Evolutionary conservation across 441 rosid species (phyloP).

Genomic region (Gossypium davidsonii): DNA sequence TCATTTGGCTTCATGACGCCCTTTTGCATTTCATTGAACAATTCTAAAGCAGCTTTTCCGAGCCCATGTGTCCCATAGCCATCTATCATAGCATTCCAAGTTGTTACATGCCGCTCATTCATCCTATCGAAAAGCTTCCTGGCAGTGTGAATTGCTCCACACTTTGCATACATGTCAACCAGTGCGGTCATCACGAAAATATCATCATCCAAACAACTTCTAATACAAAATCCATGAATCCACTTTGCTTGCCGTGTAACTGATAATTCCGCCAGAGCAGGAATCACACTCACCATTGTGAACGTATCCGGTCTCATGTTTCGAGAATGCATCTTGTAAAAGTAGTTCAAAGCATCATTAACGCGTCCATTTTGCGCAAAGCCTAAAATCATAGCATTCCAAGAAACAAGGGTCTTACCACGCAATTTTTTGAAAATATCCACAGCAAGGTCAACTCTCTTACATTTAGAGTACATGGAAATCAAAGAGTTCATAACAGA

Average conservation of each 20-base stretch:
- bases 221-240: conserved; percentile 52
- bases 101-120: conserved; percentile 54
- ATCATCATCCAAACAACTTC: conserved; percentile 42
- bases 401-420: conserved; percentile 49
- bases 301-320: conserved; percentile 48
- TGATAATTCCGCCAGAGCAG: conserved; percentile 57
- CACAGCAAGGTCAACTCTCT: conserved; percentile 48
- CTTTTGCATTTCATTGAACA: conserved; percentile 45
- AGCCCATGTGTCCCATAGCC: conserved; percentile 70
- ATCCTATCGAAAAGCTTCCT: conserved; percentile 55
- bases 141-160: conserved; percentile 55
- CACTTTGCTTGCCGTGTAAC: conserved; percentile 57
- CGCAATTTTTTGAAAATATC: conserved; percentile 37
- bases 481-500: conserved; percentile 58
- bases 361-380: conserved; percentile 54
- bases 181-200: conserved; percentile 56
- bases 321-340: conserved; percentile 36
- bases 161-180: conserved; percentile 67
- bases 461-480: conserved; percentile 68
- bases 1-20: conserved; percentile 48
- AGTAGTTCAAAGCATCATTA: conserved; percentile 45
- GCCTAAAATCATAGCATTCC: conserved; percentile 75
- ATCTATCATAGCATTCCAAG: conserved; percentile 76
- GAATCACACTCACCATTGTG: conserved; percentile 60
- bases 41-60: conserved; percentile 48